Evolutionary conservation across 1,284 basidiomycete species (phyloP), one percentile per base, ranked within the genome.

Genomic region (Mycena sp.): DNA sequence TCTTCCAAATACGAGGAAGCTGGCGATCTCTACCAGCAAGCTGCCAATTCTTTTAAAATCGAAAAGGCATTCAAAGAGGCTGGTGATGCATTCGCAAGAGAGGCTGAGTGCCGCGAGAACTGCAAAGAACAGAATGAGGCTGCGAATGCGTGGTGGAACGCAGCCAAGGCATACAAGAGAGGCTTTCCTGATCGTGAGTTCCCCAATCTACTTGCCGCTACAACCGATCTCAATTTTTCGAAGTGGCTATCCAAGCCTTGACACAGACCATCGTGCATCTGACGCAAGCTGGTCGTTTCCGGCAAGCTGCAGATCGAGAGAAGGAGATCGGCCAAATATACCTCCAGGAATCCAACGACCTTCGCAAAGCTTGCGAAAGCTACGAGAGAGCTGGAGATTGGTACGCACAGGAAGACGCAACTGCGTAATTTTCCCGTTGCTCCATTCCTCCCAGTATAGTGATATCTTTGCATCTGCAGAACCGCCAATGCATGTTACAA

Each of bases 81-180:
- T 1, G 96, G 96, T 4, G 91, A 95, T 78, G 87, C 92, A 12
- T 95, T 94, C 72, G 86, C 93, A 52, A 85, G 91, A 73, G 96
- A 98, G 73, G 96, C 95, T 0, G 94, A 96, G 71, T 97, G 95
- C 76, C 87, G 95, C 67, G 89, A 95, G 78, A 90, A 91, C 70
- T 90, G 88, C 71, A 89, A 92, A 60, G 96, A 98, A 79, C 80
- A 78, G 48, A 95, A 94, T 68, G 96, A 98, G 70, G 95, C 96
- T n/a, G 92, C 95, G 35, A 96, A 96, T 75, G 95, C 95, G 17
- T 98, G 92, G 89, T 97, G 96, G 93, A 96, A 96, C 73, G 95
- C 96, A 21, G 90, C 93, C 37, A 98, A 98, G 81, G 90, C 92
- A 26, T 98, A 93, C 82, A 98, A 98, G 83, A 87, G 92, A 77